Conservation (phyloP, 768 basidiomycete genomes). For the Boletus sp. region DNA sequence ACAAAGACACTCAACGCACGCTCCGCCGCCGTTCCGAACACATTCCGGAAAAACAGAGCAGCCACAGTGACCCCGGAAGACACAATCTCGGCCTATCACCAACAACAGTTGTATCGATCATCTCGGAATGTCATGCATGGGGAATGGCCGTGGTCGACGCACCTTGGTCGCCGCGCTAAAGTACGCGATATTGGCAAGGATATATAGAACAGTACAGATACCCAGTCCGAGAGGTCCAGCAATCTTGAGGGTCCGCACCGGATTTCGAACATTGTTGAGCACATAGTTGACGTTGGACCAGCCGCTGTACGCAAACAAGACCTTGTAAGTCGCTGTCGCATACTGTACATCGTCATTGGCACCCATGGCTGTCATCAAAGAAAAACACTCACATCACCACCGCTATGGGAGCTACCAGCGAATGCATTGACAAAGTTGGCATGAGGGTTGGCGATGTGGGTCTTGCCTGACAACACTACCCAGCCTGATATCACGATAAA, state of each 20-base stretch:
- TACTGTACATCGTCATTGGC: conserved; percentile 36
- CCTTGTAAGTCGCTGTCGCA: conserved; percentile 59
- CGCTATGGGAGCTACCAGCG: conserved; percentile 49
- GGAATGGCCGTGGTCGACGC: not conserved
- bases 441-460: conserved; percentile 52
- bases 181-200: conserved; percentile 57
- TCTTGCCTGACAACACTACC: conserved; percentile 58
- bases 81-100: conserved; percentile 40
- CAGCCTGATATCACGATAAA: conserved; percentile 57
- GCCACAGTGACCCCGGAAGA: conserved; percentile 54
- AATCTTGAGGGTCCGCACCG: conserved; percentile 57
- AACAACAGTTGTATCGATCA: not conserved
- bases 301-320: conserved; percentile 45
- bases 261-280: conserved; percentile 43
- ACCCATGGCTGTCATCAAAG: not conserved
- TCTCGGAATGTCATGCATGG: not conserved
- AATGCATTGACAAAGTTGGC: conserved; percentile 59
- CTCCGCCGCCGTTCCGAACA: conserved; percentile 52
- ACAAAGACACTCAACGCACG: conserved; percentile 52
- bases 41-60: conserved; percentile 54
- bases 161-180: conserved; percentile 38
- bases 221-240: conserved; percentile 56
- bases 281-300: conserved; percentile 61
- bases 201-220: conserved; percentile 49
- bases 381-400: conserved; percentile 39